These are phyloP conservation scores for Colletotrichum sidae DNA, from an alignment of 2,329 filamentous ascomycete species.

Conservation along the genomic window DNA sequence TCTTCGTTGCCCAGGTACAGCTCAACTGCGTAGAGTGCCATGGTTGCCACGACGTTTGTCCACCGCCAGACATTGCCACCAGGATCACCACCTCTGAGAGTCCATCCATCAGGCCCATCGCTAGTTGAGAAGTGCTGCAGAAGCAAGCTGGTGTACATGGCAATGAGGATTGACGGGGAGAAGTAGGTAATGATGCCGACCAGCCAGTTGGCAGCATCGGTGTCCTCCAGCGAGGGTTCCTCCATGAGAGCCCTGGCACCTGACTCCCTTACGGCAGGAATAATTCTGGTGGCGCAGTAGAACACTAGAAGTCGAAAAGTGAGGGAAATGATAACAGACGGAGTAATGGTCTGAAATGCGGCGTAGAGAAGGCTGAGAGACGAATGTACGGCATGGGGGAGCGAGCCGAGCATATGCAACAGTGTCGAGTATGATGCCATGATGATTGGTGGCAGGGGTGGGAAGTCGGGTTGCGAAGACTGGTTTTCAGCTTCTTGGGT, in stretches of 20 bases:
- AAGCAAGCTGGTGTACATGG: conserved; percentile 94
- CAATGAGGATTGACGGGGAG: conserved; percentile 92
- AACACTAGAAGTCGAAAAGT: conserved; percentile 95
- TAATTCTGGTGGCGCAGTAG: conserved; percentile 95
- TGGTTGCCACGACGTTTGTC: conserved; percentile 91
- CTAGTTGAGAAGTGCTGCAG: conserved; percentile 94
- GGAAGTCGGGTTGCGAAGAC: conserved; percentile 82
- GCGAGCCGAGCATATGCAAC: conserved; percentile 82
- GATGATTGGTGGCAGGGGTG: conserved; percentile 95
- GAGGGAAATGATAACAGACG: conserved; percentile 94
- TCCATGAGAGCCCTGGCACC: conserved; percentile 86
- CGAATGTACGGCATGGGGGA: conserved; percentile 87
- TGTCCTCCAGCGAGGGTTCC: conserved; percentile 87
- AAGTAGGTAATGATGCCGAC: conserved; percentile 92
- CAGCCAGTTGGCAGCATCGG: conserved; percentile 82
- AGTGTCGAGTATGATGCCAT: conserved; percentile 98
- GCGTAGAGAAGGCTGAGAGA: conserved; percentile 88
- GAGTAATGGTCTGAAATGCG: conserved; percentile 94
- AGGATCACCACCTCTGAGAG: conserved; percentile 81
- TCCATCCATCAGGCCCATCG: conserved; percentile 82
- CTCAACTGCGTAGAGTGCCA: conserved; percentile 91
- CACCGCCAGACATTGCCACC: conserved; percentile 92
- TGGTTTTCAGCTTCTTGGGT: conserved; percentile 65
- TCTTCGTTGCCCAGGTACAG: conserved; percentile 88
- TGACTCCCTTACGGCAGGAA: conserved; percentile 89